Percentiles rank a stretch among this genome's conserved stretches.
These are phyloP conservation scores for Xylaria curta DNA, from an alignment of 495 filamentous ascomycete species.

Conservation along the genomic window DNA sequence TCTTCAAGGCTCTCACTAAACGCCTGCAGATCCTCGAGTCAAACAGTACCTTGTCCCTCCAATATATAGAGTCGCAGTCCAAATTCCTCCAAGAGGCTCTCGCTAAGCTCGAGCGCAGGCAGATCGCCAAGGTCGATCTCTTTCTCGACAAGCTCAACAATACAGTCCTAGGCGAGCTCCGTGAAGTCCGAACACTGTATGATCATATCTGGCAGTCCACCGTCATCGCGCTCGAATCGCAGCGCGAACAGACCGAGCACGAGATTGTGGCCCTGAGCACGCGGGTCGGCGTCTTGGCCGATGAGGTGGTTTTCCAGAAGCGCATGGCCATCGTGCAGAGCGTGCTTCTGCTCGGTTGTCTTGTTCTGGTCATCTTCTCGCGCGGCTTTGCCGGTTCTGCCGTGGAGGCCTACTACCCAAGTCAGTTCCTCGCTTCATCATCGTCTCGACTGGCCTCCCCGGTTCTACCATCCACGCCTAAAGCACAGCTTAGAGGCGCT, in stretches of 20 bases:
- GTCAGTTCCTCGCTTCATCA: slow-evolving; percentile 32
- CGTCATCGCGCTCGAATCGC: slow-evolving; percentile 86
- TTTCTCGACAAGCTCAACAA: slow-evolving; percentile 86
- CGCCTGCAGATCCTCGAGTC: slow-evolving; percentile 88
- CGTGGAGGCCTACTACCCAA: slow-evolving; percentile 38
- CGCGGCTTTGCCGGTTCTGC: slow-evolving; percentile 43
- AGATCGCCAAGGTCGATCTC: slow-evolving; percentile 78
- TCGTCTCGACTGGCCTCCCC: slow-evolving; percentile 34
- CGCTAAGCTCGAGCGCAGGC: slow-evolving; percentile 85
- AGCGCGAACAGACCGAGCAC: slow-evolving; percentile 77
- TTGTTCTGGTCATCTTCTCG: slow-evolving; percentile 84
- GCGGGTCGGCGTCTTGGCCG: slow-evolving; percentile 85
- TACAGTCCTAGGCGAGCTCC: slow-evolving; percentile 85
- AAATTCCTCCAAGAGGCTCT: slow-evolving; percentile 90
- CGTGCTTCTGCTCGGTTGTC: slow-evolving; percentile 83
- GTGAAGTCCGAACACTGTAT: slow-evolving; percentile 81
- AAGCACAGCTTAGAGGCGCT: slow-evolving; percentile 13
- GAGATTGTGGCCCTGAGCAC: slow-evolving; percentile 82
- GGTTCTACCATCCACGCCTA: slow-evolving; percentile 34
- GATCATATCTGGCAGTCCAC: slow-evolving; percentile 97
- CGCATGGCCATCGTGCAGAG: slow-evolving; percentile 90
- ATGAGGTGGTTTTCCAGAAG: slow-evolving; percentile 96
- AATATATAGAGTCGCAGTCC: slow-evolving; percentile 97
- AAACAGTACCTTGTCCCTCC: slow-evolving; percentile 89
- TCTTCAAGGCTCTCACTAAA: slow-evolving; percentile 96